Conservation (phyloP, 2,329 filamentous ascomycete genomes). For the Monosporascus sp. region DNA sequence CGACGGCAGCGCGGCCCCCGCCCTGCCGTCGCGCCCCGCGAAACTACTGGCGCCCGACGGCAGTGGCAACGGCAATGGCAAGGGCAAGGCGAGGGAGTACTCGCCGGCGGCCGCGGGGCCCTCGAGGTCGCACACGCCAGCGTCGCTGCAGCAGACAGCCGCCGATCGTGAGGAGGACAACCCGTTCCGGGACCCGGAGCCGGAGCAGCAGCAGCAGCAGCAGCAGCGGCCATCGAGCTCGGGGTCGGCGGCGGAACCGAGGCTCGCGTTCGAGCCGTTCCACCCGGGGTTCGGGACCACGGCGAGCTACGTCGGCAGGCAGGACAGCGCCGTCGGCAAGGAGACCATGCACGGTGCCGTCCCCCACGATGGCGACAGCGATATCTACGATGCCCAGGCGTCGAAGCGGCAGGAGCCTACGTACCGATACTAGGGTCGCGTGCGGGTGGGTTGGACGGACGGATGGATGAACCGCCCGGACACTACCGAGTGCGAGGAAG, state of each 20-base stretch:
- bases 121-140: constrained; percentile 23
- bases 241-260: constrained; percentile 14
- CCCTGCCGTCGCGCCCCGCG: constrained; percentile 14
- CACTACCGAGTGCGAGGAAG: too few relatives aligned
- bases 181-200: constrained; percentile 30
- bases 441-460: background rate
- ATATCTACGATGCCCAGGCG: constrained; percentile 32
- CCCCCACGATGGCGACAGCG: constrained; percentile 27
- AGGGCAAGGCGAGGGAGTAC: constrained; percentile 24
- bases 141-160: constrained; percentile 1
- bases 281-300: constrained; percentile 29
- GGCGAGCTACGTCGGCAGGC: constrained; percentile 30
- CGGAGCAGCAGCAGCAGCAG: constrained; percentile 3
- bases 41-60: constrained; percentile 22
- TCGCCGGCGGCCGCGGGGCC: constrained; percentile 19
- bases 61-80: constrained; percentile 22
- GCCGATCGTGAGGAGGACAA: constrained; percentile 18
- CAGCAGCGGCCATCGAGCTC: constrained; percentile 11
- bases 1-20: background rate
- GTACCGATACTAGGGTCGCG: constrained; percentile 24
- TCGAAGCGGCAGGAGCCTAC: constrained; percentile 32
- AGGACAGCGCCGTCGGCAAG: constrained; percentile 36
- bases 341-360: constrained; percentile 35
- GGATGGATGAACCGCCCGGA: background rate
- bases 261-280: constrained; percentile 27